Evolutionary conservation across 768 basidiomycete genomes (phyloP).

Genomic region (Lactarius sp.): DNA sequence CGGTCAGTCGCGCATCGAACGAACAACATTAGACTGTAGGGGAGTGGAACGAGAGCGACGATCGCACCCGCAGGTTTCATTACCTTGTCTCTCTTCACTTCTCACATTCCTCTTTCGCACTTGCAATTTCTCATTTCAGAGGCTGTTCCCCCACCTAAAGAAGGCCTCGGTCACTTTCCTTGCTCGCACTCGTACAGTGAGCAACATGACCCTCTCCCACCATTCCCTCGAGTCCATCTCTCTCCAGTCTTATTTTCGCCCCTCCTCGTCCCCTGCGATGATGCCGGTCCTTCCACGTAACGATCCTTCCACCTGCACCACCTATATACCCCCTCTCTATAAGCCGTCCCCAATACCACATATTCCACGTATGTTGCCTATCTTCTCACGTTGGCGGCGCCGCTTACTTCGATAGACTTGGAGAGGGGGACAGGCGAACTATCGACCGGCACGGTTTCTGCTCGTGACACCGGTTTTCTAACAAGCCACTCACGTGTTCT

Average conservation of each 20-base stretch:
- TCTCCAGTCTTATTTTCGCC: background rate
- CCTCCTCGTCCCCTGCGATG: background rate
- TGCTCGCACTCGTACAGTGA: background rate
- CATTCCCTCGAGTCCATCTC: background rate
- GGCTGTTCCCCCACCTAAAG: conserved; percentile 5
- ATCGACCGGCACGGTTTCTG: background rate
- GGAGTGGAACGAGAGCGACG: conserved; percentile 6
- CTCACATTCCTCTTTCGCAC: conserved; percentile 3
- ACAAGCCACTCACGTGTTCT: conserved; percentile 15
- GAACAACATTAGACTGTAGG: background rate
- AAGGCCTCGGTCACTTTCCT: background rate
- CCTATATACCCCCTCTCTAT: background rate
- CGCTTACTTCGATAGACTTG: too few relatives aligned
- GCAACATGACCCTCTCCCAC: background rate
- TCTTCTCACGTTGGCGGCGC: too few relatives aligned
- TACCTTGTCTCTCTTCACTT: background rate
- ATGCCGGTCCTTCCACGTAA: background rate
- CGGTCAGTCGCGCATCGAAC: background rate
- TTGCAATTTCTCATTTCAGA: background rate
- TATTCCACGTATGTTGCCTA: too few relatives aligned
- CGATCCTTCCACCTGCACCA: background rate
- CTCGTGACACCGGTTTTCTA: conserved; percentile 17
- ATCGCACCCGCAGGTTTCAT: background rate
- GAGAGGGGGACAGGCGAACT: too few relatives aligned
- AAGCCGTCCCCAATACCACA: background rate